Evolutionary conservation across 192 early-diverging fungal genomes (phyloP).

Genomic region (Coemansia sp.): DNA sequence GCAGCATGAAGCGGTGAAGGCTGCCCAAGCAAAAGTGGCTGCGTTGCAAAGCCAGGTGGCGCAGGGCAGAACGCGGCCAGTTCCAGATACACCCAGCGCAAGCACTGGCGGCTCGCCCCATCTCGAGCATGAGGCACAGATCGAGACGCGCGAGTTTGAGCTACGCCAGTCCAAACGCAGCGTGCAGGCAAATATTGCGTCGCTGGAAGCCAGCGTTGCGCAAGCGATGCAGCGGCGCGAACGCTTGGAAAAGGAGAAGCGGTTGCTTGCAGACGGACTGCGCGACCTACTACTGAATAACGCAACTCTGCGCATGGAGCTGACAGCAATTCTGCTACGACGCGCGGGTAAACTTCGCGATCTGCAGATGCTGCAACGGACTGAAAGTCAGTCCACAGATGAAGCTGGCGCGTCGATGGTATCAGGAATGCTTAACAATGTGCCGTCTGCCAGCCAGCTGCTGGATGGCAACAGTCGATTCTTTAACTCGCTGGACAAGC

Average conservation of each 20-base stretch:
- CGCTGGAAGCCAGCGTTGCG: conserved; percentile 16
- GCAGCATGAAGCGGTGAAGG: conserved; percentile 9
- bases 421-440: conserved; percentile 29
- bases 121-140: conserved; percentile 4
- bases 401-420: conserved; percentile 29
- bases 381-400: conserved; percentile 21
- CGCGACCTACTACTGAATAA: conserved; percentile 34
- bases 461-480: conserved; percentile 36
- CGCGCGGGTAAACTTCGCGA: conserved; percentile 38
- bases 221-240: conserved; percentile 15
- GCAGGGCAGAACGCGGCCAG: neutral
- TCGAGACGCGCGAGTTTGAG: neutral
- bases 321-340: conserved; percentile 23
- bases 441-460: conserved; percentile 45
- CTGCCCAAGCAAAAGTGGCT: conserved; percentile 8
- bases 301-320: conserved; percentile 34
- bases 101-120: conserved; percentile 17
- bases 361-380: conserved; percentile 20
- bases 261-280: conserved; percentile 29
- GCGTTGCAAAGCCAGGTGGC: neutral
- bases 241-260: conserved; percentile 32
- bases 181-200: conserved; percentile 7
- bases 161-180: neutral
- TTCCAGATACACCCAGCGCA: neutral
- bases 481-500: conserved; percentile 34